Evolutionary conservation across 345 rosid species (phyloP), one percentile per base, ranked within the genome.

Genomic region (Pugionium dolabratum): DNA sequence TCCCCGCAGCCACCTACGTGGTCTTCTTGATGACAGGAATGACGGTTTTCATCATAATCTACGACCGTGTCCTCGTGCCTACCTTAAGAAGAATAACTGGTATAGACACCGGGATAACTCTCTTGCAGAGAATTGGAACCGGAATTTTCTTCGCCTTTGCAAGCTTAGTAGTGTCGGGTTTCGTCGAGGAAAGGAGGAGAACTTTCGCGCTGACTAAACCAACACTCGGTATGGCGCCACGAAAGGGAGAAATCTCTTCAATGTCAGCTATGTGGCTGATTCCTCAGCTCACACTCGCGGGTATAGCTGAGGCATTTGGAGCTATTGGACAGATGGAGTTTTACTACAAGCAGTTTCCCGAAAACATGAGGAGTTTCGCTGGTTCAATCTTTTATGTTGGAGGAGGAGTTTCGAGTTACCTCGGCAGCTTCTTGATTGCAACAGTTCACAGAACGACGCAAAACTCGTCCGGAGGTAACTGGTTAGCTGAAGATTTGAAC

Each of bases 1-100:
- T 87, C 1, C 90, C 93, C 0, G 85, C 93, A 1, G 89, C 90
- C 51, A 68, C 88, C 5, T 84, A 79, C 32, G 67, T 73, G 5
- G 84, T 86, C 33, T 83, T 83, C 66, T 62, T 74, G 54, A 86
- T 86, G 91, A 40, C 79, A 3, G 71, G 82, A 39, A 62, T 84
- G 57, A 82, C 80, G 7, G 31, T 80, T 9, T 86, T 78, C 82
- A 77, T 86, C 9, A 77, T 85, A 0, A n/a, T 84, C 45, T 86
- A 84, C 5, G 91, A 84, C 60, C 59, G 84, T 53, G 43, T 80
- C 10, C 33, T 84, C 0, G 82, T 86, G 9, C 86, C 86, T 0
- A 67, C 64, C 39, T 63, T 86, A 6, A 69, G 53, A 54, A 76
- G 59, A 48, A 36, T 79, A 9, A 82, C 83, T 1, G 79, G 84